Evolutionary conservation across 2,329 filamentous ascomycete genomes (phyloP).

Genomic region (Aspergillus calidoustus): DNA sequence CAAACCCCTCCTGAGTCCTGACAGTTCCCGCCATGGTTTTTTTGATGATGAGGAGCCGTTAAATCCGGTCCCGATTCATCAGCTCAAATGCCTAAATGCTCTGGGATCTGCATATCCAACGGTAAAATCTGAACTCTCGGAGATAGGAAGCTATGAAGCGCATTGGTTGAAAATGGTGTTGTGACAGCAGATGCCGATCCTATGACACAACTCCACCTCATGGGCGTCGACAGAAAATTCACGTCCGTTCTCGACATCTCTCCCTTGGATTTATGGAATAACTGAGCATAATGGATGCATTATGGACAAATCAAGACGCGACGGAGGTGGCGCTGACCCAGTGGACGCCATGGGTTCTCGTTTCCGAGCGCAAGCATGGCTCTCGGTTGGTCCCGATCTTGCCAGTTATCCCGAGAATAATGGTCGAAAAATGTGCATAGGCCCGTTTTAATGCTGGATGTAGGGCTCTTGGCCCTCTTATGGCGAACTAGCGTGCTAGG

Average conservation of each 20-base stretch:
- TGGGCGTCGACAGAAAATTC: not conserved
- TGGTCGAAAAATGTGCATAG: constrained; percentile 6
- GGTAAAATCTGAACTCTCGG: not conserved
- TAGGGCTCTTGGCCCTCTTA: not conserved
- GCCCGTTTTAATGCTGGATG: constrained; percentile 1
- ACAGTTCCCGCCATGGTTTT: not conserved
- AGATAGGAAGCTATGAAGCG: not conserved
- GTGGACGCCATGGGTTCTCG: not conserved
- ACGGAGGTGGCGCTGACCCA: not conserved
- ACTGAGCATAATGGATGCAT: not conserved
- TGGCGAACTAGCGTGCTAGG: not conserved
- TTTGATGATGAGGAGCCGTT: not conserved
- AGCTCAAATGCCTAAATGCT: not conserved
- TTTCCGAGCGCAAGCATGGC: not conserved
- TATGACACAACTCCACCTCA: not conserved
- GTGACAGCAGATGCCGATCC: not conserved
- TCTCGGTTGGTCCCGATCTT: constrained; percentile 8
- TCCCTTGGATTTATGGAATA: not conserved
- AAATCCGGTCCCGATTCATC: not conserved
- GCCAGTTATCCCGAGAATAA: constrained; percentile 6
- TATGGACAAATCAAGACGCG: constrained; percentile 1
- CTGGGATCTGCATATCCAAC: not conserved
- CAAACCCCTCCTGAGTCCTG: not conserved
- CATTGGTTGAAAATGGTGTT: not conserved
- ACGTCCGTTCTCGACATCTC: not conserved